These are phyloP conservation scores for Microdochium nivale DNA, from an alignment of 2,329 filamentous ascomycete species.

Conservation along the genomic window DNA sequence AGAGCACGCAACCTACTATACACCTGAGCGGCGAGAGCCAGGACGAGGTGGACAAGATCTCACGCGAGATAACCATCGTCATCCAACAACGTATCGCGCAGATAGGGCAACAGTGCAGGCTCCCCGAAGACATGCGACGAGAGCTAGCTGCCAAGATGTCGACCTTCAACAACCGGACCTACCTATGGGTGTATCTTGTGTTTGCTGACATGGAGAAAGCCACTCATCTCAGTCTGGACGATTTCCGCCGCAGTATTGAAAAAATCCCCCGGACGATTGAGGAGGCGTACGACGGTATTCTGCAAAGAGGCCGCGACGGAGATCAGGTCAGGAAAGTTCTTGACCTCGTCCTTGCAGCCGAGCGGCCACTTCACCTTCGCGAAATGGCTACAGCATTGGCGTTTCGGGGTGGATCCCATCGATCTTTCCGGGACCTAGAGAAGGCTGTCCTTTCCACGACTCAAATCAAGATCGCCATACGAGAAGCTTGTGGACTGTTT, in stretches of 20 bases:
- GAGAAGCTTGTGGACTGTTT: constrained; percentile 25
- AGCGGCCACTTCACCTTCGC: constrained; percentile 18
- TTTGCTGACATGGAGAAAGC: not conserved
- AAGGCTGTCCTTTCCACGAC: too few species aligned
- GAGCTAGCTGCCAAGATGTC: constrained; percentile 6
- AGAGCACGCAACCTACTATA: constrained; percentile 12
- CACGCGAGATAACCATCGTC: constrained; percentile 19
- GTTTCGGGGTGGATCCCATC: constrained; percentile 5
- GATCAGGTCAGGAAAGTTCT: constrained; percentile 18
- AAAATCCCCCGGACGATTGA: constrained; percentile 15
- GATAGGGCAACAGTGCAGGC: not conserved
- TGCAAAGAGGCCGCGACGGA: too few species aligned
- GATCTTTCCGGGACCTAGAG: too few species aligned
- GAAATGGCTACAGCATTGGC: constrained; percentile 22
- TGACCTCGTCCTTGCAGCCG: constrained; percentile 23
- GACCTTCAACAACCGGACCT: constrained; percentile 11
- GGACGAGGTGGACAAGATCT: constrained; percentile 16
- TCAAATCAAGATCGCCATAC: constrained; percentile 14
- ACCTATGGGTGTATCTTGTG: constrained; percentile 14
- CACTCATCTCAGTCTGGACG: constrained; percentile 3
- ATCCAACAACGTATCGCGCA: constrained; percentile 13
- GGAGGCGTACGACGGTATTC: constrained; percentile 25
- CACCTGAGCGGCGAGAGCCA: constrained; percentile 20
- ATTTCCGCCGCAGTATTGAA: constrained; percentile 5
- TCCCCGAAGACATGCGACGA: not conserved